Evolutionary conservation across 768 basidiomycete genomes (phyloP).

Genomic region (Tulasnella sp.): DNA sequence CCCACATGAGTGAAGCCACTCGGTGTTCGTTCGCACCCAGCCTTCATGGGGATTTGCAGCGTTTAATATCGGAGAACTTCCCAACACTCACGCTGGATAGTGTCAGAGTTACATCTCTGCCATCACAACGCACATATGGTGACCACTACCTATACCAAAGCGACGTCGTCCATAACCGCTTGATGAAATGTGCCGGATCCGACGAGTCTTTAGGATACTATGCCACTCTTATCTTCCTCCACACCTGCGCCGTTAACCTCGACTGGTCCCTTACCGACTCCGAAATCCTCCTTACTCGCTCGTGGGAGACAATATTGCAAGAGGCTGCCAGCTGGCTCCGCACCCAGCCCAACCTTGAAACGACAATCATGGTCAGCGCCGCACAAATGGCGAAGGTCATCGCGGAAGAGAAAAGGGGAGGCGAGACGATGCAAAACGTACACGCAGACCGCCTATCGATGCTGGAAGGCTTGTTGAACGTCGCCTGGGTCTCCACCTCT

Average conservation of each 20-base stretch:
- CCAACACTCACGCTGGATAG: slow-evolving; percentile 57
- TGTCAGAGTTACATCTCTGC: slow-evolving; percentile 52
- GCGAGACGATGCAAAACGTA: slow-evolving; percentile 78
- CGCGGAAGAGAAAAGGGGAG: slow-evolving; percentile 58
- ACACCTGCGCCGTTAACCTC: slow-evolving; percentile 68
- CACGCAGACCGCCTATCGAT: slow-evolving; percentile 69
- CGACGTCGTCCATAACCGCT: slow-evolving; percentile 49
- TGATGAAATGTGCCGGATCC: slow-evolving; percentile 37
- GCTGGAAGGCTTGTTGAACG: slow-evolving; percentile 68
- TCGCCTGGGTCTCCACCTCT: slow-evolving; percentile 52
- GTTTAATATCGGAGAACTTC: slow-evolving; percentile 45
- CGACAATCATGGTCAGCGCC: slow-evolving; percentile 49
- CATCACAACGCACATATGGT: slow-evolving; percentile 67
- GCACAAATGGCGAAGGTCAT: slow-evolving; percentile 59
- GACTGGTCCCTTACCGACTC: slow-evolving; percentile 80
- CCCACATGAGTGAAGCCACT: slow-evolving; percentile 60
- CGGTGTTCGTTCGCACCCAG: slow-evolving; percentile 63
- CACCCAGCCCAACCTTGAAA: slow-evolving; percentile 49
- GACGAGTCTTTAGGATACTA: slow-evolving; percentile 39
- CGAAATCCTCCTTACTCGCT: slow-evolving; percentile 62
- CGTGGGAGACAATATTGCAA: slow-evolving; percentile 68
- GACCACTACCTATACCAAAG: slow-evolving; percentile 69
- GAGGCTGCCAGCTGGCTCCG: slow-evolving; percentile 58
- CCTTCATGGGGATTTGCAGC: slow-evolving; percentile 55
- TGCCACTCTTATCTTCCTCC: slow-evolving; percentile 42